Conservation (phyloP, 2,329 filamentous ascomycete species). For the Diaporthe sp. region DNA sequence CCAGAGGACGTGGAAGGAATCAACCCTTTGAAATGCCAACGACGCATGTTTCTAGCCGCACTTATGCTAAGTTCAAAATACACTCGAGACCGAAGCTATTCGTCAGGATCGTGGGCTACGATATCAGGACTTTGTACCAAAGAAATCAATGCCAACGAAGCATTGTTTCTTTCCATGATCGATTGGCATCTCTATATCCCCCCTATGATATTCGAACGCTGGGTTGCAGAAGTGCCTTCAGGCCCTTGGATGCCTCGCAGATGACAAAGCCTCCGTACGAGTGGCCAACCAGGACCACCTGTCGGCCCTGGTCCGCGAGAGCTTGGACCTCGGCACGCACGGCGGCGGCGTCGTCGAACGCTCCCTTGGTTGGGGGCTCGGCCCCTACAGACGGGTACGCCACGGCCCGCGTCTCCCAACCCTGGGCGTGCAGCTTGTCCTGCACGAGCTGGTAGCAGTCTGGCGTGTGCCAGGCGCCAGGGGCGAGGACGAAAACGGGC, state of each 20-base stretch:
- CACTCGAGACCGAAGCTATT: too few species aligned
- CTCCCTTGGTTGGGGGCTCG: slow-evolving; percentile 38
- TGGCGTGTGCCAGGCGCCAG: slow-evolving; percentile 48
- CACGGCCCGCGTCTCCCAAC: slow-evolving; percentile 43
- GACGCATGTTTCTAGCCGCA: too few species aligned
- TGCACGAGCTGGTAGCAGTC: slow-evolving; percentile 42
- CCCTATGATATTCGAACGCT: too few species aligned
- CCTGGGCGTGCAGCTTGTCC: slow-evolving; percentile 41
- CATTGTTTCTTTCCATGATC: too few species aligned
- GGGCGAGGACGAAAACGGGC: slow-evolving; percentile 46
- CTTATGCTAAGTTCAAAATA: too few species aligned
- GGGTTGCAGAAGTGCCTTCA: too few species aligned
- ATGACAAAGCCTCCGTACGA: slow-evolving; percentile 47
- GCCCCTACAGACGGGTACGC: slow-evolving; percentile 46
- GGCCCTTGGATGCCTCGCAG: slow-evolving; percentile 42
- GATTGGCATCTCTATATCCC: too few species aligned
- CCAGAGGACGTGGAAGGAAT: too few species aligned
- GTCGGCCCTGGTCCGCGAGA: slow-evolving; percentile 42
- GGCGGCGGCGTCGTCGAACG: slow-evolving; percentile 42
- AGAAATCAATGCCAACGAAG: too few species aligned
- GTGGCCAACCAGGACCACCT: slow-evolving; percentile 46
- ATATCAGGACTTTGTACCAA: too few species aligned
- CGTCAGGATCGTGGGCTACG: too few species aligned
- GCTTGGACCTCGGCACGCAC: slow-evolving; percentile 39
- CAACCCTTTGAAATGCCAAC: too few species aligned